phyloP scores from a whole-genome alignment of 2,329 filamentous ascomycete species.

The Apiospora aurea region DNA sequence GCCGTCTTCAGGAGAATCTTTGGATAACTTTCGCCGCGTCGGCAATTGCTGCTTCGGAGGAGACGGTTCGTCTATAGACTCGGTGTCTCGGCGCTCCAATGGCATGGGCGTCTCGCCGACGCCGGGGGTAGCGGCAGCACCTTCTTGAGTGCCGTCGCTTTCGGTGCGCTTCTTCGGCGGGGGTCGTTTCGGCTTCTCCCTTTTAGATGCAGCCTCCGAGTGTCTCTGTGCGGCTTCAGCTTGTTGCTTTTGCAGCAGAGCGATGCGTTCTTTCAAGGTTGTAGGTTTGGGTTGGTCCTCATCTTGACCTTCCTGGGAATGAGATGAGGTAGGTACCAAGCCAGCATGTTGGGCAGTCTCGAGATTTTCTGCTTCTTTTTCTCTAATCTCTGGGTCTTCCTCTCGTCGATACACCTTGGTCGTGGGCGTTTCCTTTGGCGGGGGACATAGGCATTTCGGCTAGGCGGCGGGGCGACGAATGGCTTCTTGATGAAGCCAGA shows the following conservation, averaged over 20 bases:
- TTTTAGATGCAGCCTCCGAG: constrained; percentile 78
- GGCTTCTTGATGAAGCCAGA: constrained; percentile 91
- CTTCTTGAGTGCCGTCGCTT: constrained; percentile 48
- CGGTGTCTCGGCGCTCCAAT: constrained; percentile 55
- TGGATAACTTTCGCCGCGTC: constrained; percentile 61
- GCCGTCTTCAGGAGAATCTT: constrained; percentile 57
- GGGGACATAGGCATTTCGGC: constrained; percentile 90
- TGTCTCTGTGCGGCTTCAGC: constrained; percentile 85
- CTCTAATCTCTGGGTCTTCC: constrained; percentile 78
- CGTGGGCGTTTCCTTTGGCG: constrained; percentile 72
- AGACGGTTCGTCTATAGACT: constrained; percentile 59
- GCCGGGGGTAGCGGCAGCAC: constrained; percentile 25
- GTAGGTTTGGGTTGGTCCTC: constrained; percentile 91
- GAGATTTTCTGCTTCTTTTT: constrained; percentile 69
- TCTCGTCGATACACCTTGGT: constrained; percentile 84
- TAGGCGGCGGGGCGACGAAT: constrained; percentile 93
- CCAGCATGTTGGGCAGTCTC: constrained; percentile 75
- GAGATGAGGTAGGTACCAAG: constrained; percentile 52
- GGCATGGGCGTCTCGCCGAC: constrained; percentile 32
- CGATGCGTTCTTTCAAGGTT: constrained; percentile 94
- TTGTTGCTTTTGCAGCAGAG: constrained; percentile 91
- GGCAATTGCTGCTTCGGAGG: constrained; percentile 49
- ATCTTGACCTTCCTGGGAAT: constrained; percentile 56
- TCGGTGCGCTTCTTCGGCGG: constrained; percentile 72
- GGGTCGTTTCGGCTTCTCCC: constrained; percentile 85